Base-by-base conservation (phyloP, 2,329 filamentous ascomycete genomes). In the Penicillium rolfsii region DNA sequence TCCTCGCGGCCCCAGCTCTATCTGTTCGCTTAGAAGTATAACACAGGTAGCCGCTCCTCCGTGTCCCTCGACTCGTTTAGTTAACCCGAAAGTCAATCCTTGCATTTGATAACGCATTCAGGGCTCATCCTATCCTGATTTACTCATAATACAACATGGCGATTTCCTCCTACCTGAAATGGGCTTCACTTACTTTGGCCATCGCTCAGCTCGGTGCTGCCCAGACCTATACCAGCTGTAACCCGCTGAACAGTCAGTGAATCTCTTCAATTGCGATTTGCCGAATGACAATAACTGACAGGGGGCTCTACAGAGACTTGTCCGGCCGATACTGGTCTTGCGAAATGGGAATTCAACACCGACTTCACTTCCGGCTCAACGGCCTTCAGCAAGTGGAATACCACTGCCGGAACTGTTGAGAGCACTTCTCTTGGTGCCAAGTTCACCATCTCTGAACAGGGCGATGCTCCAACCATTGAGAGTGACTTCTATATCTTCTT, bases 401-500 rank as follows among this genome's bases (percentile, higher is more conserved):
- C 85, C 48, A 88, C 86, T 9, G 85, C 86, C 55, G 89, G 89
- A 56, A 79, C 77, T 12, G 83, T 96, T 52, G 81, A 80, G 8
- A 93, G 87, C 72, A 83, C 83, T 59, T 72, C 82, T n/a, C 84
- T 92, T 71, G 95, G 95, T 67, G 93, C 87, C 26, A 86, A 87
- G 45, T 96, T 99, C 77, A 91, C 90, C 35, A 89, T 99, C 60
- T 79, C 85, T 38, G 80, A 87, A 73, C 83, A 87, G 52, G 93
- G 93, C 63, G 91, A 98, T 72, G 87, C 93, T 2, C 95, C 95
- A 0, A 92, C 93, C 74, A 86, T 99, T 63, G 84, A 85, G 65
- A 96, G 91, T 64, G 85, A 94, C 70, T 97, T 96, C 84, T 97
- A 97, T 83, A 96, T 99, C 81, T 97, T 99, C 91, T 99, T 97